Evolutionary conservation across 1,284 basidiomycete genomes (phyloP), one percentile per base, ranked within the genome.

Genomic region (Sanghuangporus weigelae): DNA sequence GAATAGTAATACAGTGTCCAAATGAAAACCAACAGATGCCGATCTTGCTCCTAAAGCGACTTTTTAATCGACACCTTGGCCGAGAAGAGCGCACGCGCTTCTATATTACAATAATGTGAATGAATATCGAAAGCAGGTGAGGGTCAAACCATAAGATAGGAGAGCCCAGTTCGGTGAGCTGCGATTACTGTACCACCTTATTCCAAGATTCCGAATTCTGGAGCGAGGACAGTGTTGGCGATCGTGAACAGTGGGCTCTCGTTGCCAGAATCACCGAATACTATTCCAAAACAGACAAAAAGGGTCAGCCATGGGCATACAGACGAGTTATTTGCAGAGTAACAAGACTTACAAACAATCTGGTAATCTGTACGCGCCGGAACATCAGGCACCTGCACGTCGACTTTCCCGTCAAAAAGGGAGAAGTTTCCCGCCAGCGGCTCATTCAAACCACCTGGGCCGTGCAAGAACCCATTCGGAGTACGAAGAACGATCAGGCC

Each of bases 241-340:
- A 81, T 82, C 5, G 73, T 71, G 60, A 82, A 81, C 53, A 65
- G 0, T 0, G 69, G 71, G 63, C 78, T 80, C 65, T 70, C 77
- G 60, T 83, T 76, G 31, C 81, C 82, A 44, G 81, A 82, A 67
- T 81, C 78, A 11, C 83, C 82, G 62, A 83, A 76, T 59, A 84
- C 82, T 84, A 65, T 7, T 31, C 26, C 3, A 31, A 31, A 49
- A 55, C 57, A 65, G 31, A 23, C 56, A 54, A n/a, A 12, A 57
- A 35, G 21, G 21, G 16, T 63, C 56, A 63, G 49, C 36, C 56
- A 59, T 36, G 4, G 11, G 35, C 53, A 53, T 23, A 49, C 0
- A 35, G 31, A 39, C 40, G 23, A 10, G 49, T 39, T 49, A 11
- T 12, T 31, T 14, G 44, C 56, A 51, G 46, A 21, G 26, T n/a